A percentile compares a stretch with the other conserved stretches of the same genome.
Evolutionary conservation across 179 eudicot genomes (phyloP).

Genomic region (Carnegiea gigantea): DNA sequence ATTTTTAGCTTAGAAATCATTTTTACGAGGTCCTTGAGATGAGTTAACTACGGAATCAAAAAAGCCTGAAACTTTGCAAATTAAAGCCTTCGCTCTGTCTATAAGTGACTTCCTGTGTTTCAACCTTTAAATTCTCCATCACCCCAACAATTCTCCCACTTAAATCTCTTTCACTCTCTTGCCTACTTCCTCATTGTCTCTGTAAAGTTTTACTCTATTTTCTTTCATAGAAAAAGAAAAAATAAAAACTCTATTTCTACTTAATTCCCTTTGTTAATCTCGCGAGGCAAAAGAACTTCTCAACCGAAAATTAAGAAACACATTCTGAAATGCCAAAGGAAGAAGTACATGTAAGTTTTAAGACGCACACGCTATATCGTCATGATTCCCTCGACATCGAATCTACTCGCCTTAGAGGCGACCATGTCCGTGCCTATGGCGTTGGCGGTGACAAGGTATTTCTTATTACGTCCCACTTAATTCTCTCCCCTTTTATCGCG

Average conservation of each 20-base stretch:
- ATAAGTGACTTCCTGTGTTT: neutral
- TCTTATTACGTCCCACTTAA: too few relatives aligned
- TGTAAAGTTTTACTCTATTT: neutral
- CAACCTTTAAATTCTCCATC: neutral
- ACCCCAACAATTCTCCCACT: neutral
- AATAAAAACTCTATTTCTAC: neutral
- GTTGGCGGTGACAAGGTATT: slow-evolving; percentile 16
- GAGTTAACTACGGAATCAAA: neutral
- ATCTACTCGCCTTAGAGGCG: slow-evolving; percentile 15
- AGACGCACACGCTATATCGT: neutral
- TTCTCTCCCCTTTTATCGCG: too few relatives aligned
- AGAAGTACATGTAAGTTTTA: neutral
- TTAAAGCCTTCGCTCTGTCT: neutral
- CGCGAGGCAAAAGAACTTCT: neutral
- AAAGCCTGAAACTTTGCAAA: neutral
- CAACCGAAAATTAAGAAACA: neutral
- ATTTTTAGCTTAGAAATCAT: neutral
- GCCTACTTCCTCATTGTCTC: neutral
- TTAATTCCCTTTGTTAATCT: neutral
- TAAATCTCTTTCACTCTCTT: neutral
- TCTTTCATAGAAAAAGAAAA: neutral
- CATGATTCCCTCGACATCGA: slow-evolving; percentile 27
- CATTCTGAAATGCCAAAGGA: neutral
- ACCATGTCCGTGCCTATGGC: neutral
- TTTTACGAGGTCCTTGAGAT: neutral